These are phyloP conservation scores for Aspergillus hancockii DNA, from an alignment of 495 filamentous ascomycete species.

Conservation along the genomic window DNA sequence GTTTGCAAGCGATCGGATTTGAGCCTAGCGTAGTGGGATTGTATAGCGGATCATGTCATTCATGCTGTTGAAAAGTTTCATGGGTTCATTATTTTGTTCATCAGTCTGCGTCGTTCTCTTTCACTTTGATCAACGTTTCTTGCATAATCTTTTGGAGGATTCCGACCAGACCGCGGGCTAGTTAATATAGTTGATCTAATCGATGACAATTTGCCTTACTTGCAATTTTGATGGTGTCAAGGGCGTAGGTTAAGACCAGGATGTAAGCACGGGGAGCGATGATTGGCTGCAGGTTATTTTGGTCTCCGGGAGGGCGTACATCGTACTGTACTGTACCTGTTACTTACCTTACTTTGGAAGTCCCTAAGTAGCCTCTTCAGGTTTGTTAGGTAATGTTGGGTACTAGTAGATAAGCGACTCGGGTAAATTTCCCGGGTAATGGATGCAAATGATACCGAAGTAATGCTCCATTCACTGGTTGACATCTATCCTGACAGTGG, in stretches of 20 bases:
- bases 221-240: background rate
- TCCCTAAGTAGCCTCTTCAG: background rate
- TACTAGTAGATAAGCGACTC: too few relatives aligned
- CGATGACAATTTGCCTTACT: background rate
- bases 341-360: background rate
- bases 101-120: background rate
- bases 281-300: background rate
- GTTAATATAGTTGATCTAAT: background rate
- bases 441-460: too few relatives aligned
- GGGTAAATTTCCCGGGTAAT: too few relatives aligned
- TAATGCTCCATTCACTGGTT: too few relatives aligned
- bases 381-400: too few relatives aligned
- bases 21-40: background rate
- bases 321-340: too few relatives aligned
- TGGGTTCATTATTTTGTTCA: background rate
- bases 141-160: background rate
- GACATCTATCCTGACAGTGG: too few relatives aligned
- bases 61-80: background rate
- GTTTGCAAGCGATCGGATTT: background rate
- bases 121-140: background rate
- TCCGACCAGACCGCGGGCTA: background rate
- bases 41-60: background rate
- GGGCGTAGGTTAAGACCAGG: background rate
- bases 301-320: background rate
- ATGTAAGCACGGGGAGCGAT: background rate